phyloP scores from a whole-genome alignment of 805 yeast species.

The Cyberlindnera bimundalis region DNA sequence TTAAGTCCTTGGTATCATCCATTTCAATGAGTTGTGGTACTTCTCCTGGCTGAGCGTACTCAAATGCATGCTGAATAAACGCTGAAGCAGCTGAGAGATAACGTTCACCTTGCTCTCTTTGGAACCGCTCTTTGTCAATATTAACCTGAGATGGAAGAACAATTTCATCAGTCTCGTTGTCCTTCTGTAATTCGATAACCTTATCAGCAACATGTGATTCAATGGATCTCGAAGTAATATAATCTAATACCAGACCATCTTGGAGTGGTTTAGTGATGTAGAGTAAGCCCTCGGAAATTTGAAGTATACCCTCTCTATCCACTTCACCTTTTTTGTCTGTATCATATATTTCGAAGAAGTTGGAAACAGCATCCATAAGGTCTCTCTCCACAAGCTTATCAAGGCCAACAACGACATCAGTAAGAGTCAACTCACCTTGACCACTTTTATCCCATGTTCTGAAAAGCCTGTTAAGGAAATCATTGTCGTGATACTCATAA shows the following conservation, averaged over 20 bases:
- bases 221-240: conserved; percentile 56
- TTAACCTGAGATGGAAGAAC: conserved; percentile 55
- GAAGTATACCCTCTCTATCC: conserved; percentile 74
- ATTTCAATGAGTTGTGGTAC: conserved; percentile 43
- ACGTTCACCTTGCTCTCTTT: conserved; percentile 66
- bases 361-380: conserved; percentile 72
- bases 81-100: conserved; percentile 84
- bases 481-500: conserved; percentile 37
- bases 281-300: conserved; percentile 82
- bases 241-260: conserved; percentile 64
- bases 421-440: conserved; percentile 56
- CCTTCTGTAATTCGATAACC: conserved; percentile 38
- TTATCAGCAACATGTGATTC: conserved; percentile 67
- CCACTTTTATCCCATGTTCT: conserved; percentile 62
- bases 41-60: conserved; percentile 76
- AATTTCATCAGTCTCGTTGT: conserved; percentile 36
- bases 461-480: conserved; percentile 63
- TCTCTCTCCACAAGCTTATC: conserved; percentile 68
- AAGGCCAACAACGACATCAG: conserved; percentile 70
- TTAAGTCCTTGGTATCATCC: conserved; percentile 30
- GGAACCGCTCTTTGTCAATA: conserved; percentile 60
- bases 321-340: conserved; percentile 54
- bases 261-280: conserved; percentile 84
- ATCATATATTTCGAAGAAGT: conserved; percentile 77
- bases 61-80: conserved; percentile 84